Conservation (phyloP, 2,329 filamentous ascomycete species). For the Fonsecaea multimorphosa region DNA sequence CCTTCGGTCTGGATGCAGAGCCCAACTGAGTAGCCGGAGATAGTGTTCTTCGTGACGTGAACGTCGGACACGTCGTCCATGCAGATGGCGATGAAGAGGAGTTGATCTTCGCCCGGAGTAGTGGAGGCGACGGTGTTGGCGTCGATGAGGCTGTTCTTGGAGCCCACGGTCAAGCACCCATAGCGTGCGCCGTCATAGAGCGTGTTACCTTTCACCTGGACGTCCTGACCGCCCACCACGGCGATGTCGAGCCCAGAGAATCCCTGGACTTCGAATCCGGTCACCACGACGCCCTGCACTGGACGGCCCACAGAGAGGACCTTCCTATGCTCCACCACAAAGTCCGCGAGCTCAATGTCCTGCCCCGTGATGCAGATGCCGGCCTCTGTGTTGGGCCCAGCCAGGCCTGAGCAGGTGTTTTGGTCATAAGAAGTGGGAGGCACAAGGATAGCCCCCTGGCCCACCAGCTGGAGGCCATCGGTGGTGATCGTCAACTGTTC, state of each 20-base stretch:
- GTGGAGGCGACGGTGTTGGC: slow-evolving; percentile 25
- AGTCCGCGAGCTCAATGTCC: slow-evolving; percentile 25
- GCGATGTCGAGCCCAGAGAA: slow-evolving; percentile 31
- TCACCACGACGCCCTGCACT: slow-evolving; percentile 26
- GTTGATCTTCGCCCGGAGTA: slow-evolving; percentile 4
- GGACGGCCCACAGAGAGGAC: slow-evolving; percentile 29
- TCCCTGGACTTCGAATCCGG: slow-evolving; percentile 28
- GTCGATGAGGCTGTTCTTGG: slow-evolving; percentile 19
- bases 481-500: slow-evolving; percentile 31
- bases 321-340: slow-evolving; percentile 29
- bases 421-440: slow-evolving; percentile 16
- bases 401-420: slow-evolving; percentile 31
- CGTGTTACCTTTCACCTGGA: slow-evolving; percentile 20
- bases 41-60: slow-evolving; percentile 22
- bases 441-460: slow-evolving; percentile 30
- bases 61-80: slow-evolving; percentile 27
- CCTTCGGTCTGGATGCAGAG: slow-evolving; percentile 31
- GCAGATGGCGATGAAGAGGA: slow-evolving; percentile 31
- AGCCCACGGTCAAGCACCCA: slow-evolving; percentile 30
- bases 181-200: slow-evolving; percentile 29
- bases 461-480: slow-evolving; percentile 23
- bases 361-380: slow-evolving; percentile 32
- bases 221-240: slow-evolving; percentile 28
- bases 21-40: slow-evolving; percentile 27
- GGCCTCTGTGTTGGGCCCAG: slow-evolving; percentile 26